Evolutionary conservation across 1,284 basidiomycete genomes (phyloP).

Genomic region (Irpex sp.): DNA sequence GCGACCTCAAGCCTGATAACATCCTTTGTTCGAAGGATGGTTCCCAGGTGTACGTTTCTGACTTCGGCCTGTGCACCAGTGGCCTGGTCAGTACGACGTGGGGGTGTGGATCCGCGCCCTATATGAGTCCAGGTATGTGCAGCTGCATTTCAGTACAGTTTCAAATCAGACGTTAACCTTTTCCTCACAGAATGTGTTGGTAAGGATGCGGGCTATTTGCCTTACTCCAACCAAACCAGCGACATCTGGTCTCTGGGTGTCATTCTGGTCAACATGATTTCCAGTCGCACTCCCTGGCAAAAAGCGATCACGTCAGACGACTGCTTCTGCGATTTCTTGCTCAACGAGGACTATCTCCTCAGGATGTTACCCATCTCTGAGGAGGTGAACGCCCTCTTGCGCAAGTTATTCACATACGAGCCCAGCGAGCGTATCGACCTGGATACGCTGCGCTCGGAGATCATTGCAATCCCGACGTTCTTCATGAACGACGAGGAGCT

Average conservation of each 20-base stretch:
- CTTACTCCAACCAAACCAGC: conserved; percentile 71
- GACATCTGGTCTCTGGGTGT: conserved; percentile 88
- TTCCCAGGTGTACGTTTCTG: conserved; percentile 50
- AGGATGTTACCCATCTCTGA: conserved; percentile 71
- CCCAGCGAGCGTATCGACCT: conserved; percentile 56
- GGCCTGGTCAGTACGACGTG: conserved; percentile 44
- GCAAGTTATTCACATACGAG: conserved; percentile 53
- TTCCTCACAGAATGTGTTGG: conserved; percentile 25
- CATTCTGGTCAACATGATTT: conserved; percentile 68
- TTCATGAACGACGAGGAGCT: conserved; percentile 60
- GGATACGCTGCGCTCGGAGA: conserved; percentile 53
- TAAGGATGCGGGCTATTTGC: conserved; percentile 13
- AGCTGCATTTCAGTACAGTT: background rate
- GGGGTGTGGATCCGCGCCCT: conserved; percentile 49
- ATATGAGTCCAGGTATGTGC: conserved; percentile 55
- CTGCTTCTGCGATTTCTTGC: conserved; percentile 47
- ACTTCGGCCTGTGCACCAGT: conserved; percentile 70
- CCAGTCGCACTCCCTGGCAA: conserved; percentile 86
- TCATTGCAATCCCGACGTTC: conserved; percentile 63
- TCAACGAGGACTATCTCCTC: conserved; percentile 64
- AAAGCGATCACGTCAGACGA: conserved; percentile 70
- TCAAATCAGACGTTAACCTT: background rate
- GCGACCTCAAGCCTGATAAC: conserved; percentile 79
- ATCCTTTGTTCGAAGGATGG: conserved; percentile 53
- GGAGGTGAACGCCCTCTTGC: conserved; percentile 53